These are phyloP conservation scores for Collybia sp. DNA, from an alignment of 768 basidiomycete genomes.

Conservation along the genomic window DNA sequence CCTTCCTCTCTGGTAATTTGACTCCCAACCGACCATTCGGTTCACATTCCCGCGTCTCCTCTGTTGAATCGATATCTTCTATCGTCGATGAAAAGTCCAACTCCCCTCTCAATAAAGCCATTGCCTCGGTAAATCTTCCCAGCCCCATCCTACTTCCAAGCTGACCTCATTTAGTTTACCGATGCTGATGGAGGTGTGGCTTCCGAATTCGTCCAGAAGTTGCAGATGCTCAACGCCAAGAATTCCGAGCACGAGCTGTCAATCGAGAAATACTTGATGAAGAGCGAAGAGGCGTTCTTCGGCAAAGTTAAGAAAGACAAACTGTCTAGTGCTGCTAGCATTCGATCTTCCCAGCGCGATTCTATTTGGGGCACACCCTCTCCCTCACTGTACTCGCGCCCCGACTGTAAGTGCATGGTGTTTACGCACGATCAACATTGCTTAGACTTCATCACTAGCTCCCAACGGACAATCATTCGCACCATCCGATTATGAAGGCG, in stretches of 20 bases:
- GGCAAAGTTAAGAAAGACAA: conserved; percentile 87
- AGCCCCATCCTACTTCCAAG: too few relatives aligned
- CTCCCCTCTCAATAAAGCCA: conserved; percentile 92
- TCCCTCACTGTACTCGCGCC: conserved; percentile 64
- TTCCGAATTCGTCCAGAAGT: conserved; percentile 80
- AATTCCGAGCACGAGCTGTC: conserved; percentile 91
- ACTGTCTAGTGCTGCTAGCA: conserved; percentile 75
- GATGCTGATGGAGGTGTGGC: conserved; percentile 92
- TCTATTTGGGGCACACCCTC: conserved; percentile 77
- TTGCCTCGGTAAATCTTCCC: conserved; percentile 61
- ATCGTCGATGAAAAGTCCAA: conserved; percentile 89
- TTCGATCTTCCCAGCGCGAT: conserved; percentile 74
- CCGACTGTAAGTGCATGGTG: conserved; percentile 54
- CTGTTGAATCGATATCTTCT: conserved; percentile 88
- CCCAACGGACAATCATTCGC: conserved; percentile 50
- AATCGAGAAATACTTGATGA: conserved; percentile 86
- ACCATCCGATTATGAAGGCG: conserved; percentile 37
- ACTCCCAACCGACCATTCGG: conserved; percentile 76
- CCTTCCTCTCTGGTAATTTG: conserved; percentile 65
- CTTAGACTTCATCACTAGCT: conserved; percentile 19
- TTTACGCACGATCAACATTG: conserved; percentile 2
- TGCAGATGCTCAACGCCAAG: conserved; percentile 72
- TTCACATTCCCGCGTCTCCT: conserved; percentile 71
- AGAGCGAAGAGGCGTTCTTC: conserved; percentile 93
- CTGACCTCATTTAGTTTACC: conserved; percentile 61